A percentile compares a stretch with the other conserved stretches of the same genome.
phyloP scores from a whole-genome alignment of 345 rosid species.

The Reutealis trisperma region DNA sequence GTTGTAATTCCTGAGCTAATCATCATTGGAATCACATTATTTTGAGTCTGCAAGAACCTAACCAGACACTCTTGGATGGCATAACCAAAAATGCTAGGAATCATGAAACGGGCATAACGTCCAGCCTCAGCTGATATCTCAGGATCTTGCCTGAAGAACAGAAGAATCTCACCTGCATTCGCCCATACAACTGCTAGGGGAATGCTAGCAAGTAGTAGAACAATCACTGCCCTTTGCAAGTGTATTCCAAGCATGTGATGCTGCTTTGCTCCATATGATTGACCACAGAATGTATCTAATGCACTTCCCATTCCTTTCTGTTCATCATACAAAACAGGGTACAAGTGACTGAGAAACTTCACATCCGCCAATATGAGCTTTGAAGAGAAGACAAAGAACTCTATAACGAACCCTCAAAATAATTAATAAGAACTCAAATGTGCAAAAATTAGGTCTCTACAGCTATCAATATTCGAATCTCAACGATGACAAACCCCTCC shows the following conservation, averaged over 20 bases:
- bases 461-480: no score
- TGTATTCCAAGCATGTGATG: constrained; percentile 33
- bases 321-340: not conserved
- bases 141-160: constrained; percentile 26
- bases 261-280: constrained; percentile 40
- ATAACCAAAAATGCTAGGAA: constrained; percentile 45
- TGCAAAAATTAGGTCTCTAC: no score
- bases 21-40: constrained; percentile 53
- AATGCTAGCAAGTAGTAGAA: constrained; percentile 25
- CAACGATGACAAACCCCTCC: no score
- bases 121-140: constrained; percentile 47
- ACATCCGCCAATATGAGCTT: no score
- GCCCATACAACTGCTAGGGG: constrained; percentile 23
- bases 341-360: not conserved
- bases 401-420: no score
- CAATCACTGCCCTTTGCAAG: constrained; percentile 29
- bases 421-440: no score
- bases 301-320: constrained; percentile 34
- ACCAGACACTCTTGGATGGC: constrained; percentile 42
- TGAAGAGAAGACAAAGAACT: not conserved
- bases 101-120: constrained; percentile 43
- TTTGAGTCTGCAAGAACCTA: constrained; percentile 53
- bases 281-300: constrained; percentile 43
- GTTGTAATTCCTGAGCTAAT: constrained; percentile 44
- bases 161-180: constrained; percentile 18